Evolutionary conservation across 169 alveolate genomes (phyloP).

Genomic region (Blepharisma undulans): DNA sequence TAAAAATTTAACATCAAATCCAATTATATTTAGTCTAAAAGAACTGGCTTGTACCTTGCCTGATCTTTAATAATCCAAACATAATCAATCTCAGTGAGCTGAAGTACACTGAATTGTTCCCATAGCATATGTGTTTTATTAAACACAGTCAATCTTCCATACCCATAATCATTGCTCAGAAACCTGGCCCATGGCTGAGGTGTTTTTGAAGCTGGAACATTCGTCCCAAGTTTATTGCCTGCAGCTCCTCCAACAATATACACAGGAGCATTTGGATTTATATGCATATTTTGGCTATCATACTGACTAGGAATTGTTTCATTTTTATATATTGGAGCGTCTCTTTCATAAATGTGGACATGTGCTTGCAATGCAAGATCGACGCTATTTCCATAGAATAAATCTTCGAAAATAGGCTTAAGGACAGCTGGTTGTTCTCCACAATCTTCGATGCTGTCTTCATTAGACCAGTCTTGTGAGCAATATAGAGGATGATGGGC

Average conservation of each 20-base stretch:
- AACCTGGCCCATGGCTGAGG: slow-evolving; percentile 27
- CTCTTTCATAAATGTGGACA: slow-evolving; percentile 38
- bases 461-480: slow-evolving; percentile 8
- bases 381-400: slow-evolving; percentile 18
- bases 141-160: slow-evolving; percentile 29
- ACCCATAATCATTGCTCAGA: slow-evolving; percentile 12
- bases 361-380: slow-evolving; percentile 32
- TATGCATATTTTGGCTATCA: slow-evolving; percentile 14
- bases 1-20: too few species aligned
- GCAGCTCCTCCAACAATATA: slow-evolving; percentile 31
- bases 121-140: slow-evolving; percentile 16
- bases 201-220: slow-evolving; percentile 18
- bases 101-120: slow-evolving; percentile 17
- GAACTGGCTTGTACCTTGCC: not conserved
- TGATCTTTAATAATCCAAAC: slow-evolving; percentile 27
- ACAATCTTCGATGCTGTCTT: slow-evolving; percentile 22
- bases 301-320: slow-evolving; percentile 1
- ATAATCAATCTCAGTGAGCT: not conserved
- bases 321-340: slow-evolving; percentile 26
- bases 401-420: not conserved
- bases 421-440: not conserved
- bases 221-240: slow-evolving; percentile 7
- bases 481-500: slow-evolving; percentile 40
- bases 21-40: not conserved
- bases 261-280: slow-evolving; percentile 30